Base-by-base conservation (phyloP, 257 asterid species). In the Leptodermis oblonga region DNA sequence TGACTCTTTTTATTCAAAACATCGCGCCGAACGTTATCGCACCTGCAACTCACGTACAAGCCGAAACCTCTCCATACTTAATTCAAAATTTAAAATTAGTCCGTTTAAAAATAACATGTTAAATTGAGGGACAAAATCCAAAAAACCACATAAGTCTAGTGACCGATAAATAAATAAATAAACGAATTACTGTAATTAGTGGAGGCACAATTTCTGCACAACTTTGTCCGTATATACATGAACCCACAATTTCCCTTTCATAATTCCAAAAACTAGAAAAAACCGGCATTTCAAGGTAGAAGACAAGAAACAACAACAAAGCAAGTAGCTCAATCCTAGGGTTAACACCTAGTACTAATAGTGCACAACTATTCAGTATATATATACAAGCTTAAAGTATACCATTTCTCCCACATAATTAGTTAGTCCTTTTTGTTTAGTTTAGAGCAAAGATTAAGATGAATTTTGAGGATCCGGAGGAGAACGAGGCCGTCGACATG, bases 381-480 rank as follows among this genome's bases (percentile, higher is more conserved):
- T n/a, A n/a, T 68, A 74, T 68, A 68, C 11, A 48, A 6, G 42
- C 33, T 28, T 23, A 65, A 26, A 48, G 26, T 49, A n/a, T 51
- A 53, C 39, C 30, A 55, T 56, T 18, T 65, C 65, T 30, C 75
- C 72, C 41, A 18, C 79, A 65, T 80, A 76, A 77, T 80, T 85
- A 80, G 77, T 62, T 3, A 71, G 0, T 5, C 26, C 55, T 49
- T 48, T 71, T 73, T 78, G 56, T 72, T 86, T 74, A 78, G 77
- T 76, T 76, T 64, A 80, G 69, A 4, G 54, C 54, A 48, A 45
- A 73, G 58, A 22, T 20, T 20, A 71, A 49, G 22, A 88, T 86
- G 93, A 93, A 86, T 76, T 83, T 75, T 76, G 92, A 83, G 67
- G 91, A 84, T 82, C 87, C 81, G 72, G 92, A 86, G 18, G 85